These are phyloP conservation scores for Ustilago cynodontis DNA, from an alignment of 1,284 basidiomycete genomes.

Conservation along the genomic window DNA sequence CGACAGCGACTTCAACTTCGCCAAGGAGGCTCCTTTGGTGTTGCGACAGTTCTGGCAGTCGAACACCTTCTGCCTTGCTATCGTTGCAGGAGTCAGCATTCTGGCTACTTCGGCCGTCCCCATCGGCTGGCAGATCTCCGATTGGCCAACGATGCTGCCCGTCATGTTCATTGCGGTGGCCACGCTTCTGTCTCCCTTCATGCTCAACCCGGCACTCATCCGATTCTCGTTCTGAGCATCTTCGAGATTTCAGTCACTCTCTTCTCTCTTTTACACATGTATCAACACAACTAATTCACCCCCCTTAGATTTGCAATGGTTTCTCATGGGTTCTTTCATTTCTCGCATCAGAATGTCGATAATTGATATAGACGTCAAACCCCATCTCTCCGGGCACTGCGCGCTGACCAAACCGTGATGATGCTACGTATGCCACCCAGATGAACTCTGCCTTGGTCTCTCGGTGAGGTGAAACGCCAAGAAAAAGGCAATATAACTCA, in stretches of 20 bases:
- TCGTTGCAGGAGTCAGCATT: constrained; percentile 21
- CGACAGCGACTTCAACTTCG: constrained; percentile 76
- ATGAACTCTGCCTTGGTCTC: no score
- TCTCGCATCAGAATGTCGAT: constrained; percentile 1
- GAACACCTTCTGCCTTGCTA: constrained; percentile 23
- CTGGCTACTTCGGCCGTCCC: constrained; percentile 24
- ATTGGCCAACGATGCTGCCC: constrained; percentile 32
- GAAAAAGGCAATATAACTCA: no score
- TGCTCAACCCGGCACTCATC: constrained; percentile 30
- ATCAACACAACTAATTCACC: background rate
- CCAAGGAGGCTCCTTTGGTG: constrained; percentile 85
- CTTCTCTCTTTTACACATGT: background rate
- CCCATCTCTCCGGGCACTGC: background rate
- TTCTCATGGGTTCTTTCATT: background rate
- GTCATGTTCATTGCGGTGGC: constrained; percentile 24
- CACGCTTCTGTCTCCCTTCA: constrained; percentile 26
- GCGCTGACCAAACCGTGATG: background rate
- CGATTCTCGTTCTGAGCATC: constrained; percentile 32
- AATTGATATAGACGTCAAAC: background rate
- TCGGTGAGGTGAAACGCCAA: no score
- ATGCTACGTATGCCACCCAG: background rate
- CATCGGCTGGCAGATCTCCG: constrained; percentile 29
- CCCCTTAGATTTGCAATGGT: constrained; percentile 11
- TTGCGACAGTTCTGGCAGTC: constrained; percentile 56
- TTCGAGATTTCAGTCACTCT: background rate